Evolutionary conservation across 169 alveolate genomes (phyloP), one percentile per base, ranked within the genome.

Genomic region (Besnoitia besnoiti): DNA sequence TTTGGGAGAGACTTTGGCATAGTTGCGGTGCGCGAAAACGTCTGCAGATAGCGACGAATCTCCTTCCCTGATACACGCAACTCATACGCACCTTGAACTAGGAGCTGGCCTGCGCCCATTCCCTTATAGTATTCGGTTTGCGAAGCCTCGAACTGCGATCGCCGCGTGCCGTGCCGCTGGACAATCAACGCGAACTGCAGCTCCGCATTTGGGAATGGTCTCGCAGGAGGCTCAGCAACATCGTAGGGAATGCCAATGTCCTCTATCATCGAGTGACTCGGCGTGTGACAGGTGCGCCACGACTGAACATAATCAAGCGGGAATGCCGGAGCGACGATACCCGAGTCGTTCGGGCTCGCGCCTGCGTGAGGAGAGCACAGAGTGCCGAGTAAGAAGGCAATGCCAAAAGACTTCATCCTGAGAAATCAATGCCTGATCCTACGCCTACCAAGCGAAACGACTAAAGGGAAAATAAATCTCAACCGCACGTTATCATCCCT

Each of bases 71-170:
- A 73, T 33, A 73, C 84, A 21, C 30, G 84, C 40, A 73, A 33
- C 84, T 73, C 84, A 33, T 73, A n/a, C 49, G 84, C 84, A 73
- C 84, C 84, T 39, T 73, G 84, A 73, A 73, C 84, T 44, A 33
- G 16, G 30, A 73, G 33, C 49, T 73, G 84, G 84, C 42, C 33
- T 10, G 84, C 46, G 0, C 5, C 46, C 8, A 44, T 73, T 16
- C 33, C 19, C 33, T 39, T 39, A 21, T 73, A 73, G 49, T 73
- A 73, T 21, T 39, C 46, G 46, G 84, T 30, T 44, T 73, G 40
- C 12, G 84, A 73, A 0, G 0, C 19, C 27, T 14, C 12, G 44
- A 30, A 73, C 84, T 73, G 84, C 30, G 84, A 73, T 37, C 84
- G 84, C 4, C 84, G 84, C 46, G 84, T 73, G 24, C 84, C 84